phyloP scores from a whole-genome alignment of 2,329 filamentous ascomycete species.

The Cladobotryum mycophilum region DNA sequence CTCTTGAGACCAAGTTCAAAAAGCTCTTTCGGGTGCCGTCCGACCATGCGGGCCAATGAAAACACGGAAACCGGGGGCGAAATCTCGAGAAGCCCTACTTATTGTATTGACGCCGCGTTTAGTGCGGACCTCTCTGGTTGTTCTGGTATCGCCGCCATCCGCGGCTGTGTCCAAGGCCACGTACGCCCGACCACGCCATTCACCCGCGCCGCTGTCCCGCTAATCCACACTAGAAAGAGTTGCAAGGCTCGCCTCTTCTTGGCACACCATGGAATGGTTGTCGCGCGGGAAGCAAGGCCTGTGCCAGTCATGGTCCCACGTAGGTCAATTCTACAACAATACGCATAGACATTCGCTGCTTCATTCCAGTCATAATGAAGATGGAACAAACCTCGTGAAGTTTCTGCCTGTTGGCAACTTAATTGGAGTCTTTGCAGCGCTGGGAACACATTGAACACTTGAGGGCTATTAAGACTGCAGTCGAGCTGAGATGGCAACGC shows the following conservation, averaged over 20 bases:
- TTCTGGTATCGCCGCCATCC: slow-evolving; percentile 13
- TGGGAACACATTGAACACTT: too few relatives aligned
- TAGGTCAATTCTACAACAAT: too few relatives aligned
- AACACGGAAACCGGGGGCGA: background rate
- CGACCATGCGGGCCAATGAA: slow-evolving; percentile 8
- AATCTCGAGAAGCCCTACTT: background rate
- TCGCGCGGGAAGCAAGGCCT: background rate
- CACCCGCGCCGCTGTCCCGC: slow-evolving; percentile 6
- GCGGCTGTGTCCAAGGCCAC: slow-evolving; percentile 15
- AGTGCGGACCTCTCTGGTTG: slow-evolving; percentile 1
- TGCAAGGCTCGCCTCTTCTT: slow-evolving; percentile 6
- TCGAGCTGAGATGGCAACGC: background rate
- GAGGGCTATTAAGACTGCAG: too few relatives aligned
- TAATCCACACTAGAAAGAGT: background rate
- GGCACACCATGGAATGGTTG: slow-evolving; percentile 2
- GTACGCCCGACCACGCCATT: slow-evolving; percentile 8
- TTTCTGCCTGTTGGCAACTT: too few relatives aligned
- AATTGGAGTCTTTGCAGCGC: too few relatives aligned
- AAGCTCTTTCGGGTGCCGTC: slow-evolving; percentile 5
- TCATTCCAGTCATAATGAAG: too few relatives aligned
- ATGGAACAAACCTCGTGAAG: too few relatives aligned
- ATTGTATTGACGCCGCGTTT: slow-evolving; percentile 12
- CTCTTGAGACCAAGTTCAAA: background rate
- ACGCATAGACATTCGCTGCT: too few relatives aligned
- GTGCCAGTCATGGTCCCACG: background rate